A percentile compares a stretch with the other conserved stretches of the same genome.
Evolutionary conservation across 1,139 yeast species (phyloP).

Genomic region (Blastobotrys elegans): DNA sequence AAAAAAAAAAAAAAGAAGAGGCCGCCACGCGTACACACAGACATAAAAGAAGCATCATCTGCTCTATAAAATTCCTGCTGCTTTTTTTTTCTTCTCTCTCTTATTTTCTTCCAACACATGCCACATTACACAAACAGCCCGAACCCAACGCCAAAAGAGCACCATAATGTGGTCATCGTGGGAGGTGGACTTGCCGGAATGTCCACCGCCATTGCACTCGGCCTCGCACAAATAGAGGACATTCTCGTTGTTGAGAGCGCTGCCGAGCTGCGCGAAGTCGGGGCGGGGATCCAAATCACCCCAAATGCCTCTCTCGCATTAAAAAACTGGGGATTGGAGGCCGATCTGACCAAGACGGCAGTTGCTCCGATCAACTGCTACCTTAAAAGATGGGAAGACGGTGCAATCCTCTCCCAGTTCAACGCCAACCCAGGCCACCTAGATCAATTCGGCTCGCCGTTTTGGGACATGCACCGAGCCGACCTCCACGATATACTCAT

Average conservation of each 20-base stretch:
- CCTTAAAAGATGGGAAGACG: conserved; percentile 16
- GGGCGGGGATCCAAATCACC: conserved; percentile 41
- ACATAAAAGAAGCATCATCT: not conserved
- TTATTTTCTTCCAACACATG: not conserved
- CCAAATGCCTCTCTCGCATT: conserved; percentile 34
- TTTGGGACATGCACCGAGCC: conserved; percentile 33
- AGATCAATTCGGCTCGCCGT: conserved; percentile 20
- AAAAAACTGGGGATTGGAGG: conserved; percentile 30
- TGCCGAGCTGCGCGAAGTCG: conserved; percentile 37
- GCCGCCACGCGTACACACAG: no score
- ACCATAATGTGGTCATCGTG: conserved; percentile 10
- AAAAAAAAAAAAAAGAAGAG: no score
- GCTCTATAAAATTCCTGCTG: not conserved
- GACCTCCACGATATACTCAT: conserved; percentile 33
- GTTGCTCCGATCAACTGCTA: conserved; percentile 28
- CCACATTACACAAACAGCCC: not conserved
- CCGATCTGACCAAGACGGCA: conserved; percentile 25
- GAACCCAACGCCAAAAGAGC: not conserved
- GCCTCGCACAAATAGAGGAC: conserved; percentile 8
- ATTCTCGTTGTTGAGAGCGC: conserved; percentile 35
- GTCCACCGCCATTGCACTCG: conserved; percentile 11
- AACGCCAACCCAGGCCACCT: conserved; percentile 16
- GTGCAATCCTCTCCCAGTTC: conserved; percentile 14
- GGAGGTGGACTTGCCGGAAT: conserved; percentile 14
- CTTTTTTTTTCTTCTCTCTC: not conserved